phyloP scores from a whole-genome alignment of 1,284 basidiomycete genomes.

The Ganoderma sinense region DNA sequence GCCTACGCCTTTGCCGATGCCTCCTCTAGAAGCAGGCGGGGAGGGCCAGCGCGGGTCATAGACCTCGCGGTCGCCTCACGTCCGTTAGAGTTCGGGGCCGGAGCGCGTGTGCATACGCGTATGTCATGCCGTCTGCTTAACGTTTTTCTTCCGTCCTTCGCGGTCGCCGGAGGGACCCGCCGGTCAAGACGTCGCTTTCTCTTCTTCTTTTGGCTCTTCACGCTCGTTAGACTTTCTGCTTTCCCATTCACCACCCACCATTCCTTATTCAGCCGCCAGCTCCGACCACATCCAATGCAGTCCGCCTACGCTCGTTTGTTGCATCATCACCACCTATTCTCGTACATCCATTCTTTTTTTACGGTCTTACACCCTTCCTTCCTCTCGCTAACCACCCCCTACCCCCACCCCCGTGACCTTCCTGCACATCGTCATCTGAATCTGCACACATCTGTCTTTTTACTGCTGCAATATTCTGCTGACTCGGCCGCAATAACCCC shows the following conservation, averaged over 20 bases:
- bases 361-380: neutral
- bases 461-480: constrained; percentile 10
- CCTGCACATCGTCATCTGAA: neutral
- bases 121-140: neutral
- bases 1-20: constrained; percentile 12
- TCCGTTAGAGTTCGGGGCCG: neutral
- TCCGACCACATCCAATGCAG: neutral
- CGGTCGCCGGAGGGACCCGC: neutral
- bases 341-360: neutral
- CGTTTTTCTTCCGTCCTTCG: neutral
- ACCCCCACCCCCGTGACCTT: neutral
- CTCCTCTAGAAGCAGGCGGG: constrained; percentile 11
- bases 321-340: neutral
- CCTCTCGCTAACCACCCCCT: neutral
- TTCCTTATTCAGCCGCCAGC: neutral
- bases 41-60: constrained; percentile 23
- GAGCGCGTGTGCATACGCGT: neutral
- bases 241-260: neutral
- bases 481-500: neutral
- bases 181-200: neutral
- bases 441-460: constrained; percentile 13
- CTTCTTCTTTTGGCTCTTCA: neutral
- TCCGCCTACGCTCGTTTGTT: constrained; percentile 2
- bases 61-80: neutral
- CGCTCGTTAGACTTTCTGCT: neutral